Evolutionary conservation across 75 land plant species (phyloP).

Genomic region (Pinus albicaulis): DNA sequence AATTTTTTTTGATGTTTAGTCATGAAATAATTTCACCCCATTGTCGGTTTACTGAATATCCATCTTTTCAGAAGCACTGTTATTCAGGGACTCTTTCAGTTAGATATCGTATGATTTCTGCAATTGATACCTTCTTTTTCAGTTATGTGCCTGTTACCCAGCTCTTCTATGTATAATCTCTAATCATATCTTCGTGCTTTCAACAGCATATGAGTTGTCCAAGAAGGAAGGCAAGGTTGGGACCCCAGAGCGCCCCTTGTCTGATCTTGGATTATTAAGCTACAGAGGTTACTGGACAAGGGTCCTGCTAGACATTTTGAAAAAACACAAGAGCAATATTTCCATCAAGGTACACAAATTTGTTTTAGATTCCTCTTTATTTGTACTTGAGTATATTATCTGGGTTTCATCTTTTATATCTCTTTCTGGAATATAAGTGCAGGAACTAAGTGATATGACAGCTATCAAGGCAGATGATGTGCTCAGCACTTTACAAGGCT

Average conservation of each 20-base stretch:
- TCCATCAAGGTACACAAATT: slow-evolving; percentile 71
- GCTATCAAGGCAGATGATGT: slow-evolving; percentile 90
- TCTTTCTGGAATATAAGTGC: slow-evolving; percentile 12
- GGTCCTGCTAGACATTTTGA: slow-evolving; percentile 86
- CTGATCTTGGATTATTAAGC: slow-evolving; percentile 89
- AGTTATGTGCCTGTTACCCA: too few species aligned
- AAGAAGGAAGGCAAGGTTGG: slow-evolving; percentile 98
- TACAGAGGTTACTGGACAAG: slow-evolving; percentile 98
- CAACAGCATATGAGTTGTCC: slow-evolving; percentile 90
- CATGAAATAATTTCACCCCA: too few species aligned
- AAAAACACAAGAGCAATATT: slow-evolving; percentile 87
- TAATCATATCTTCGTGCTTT: background rate
- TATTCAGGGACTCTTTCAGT: too few species aligned
- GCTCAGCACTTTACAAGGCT: slow-evolving; percentile 65
- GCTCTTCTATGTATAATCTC: too few species aligned
- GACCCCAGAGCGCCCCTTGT: slow-evolving; percentile 95
- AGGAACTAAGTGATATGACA: slow-evolving; percentile 99
- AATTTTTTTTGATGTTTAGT: too few species aligned
- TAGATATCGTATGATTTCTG: too few species aligned
- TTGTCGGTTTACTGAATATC: too few species aligned
- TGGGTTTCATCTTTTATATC: background rate
- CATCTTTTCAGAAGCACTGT: too few species aligned
- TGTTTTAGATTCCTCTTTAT: background rate
- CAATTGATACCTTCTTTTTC: too few species aligned
- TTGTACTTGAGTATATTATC: background rate